Evolutionary conservation across 2,329 filamentous ascomycete genomes (phyloP).

Genomic region (Nothophaeocryptopus gaeumannii): DNA sequence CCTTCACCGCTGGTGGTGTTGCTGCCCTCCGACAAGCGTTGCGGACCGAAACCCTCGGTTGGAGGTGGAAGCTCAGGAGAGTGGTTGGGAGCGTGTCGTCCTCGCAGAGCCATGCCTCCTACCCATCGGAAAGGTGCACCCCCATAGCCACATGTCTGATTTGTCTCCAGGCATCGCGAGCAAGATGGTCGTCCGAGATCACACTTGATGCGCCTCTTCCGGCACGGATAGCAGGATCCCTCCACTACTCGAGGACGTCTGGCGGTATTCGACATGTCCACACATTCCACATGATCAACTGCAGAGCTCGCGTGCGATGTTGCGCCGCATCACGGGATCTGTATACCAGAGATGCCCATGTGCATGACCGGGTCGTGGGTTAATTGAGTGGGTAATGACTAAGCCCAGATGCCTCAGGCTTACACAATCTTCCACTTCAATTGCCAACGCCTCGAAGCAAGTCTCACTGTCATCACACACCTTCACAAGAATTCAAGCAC

Average conservation of each 20-base stretch:
- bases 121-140: constrained; percentile 18
- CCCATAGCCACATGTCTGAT: constrained; percentile 17
- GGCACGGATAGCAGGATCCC: constrained; percentile 19
- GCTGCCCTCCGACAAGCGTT: too few species aligned
- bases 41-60: not conserved
- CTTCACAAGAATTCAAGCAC: too few species aligned
- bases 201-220: constrained; percentile 15
- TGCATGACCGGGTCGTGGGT: too few species aligned
- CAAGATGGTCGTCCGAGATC: constrained; percentile 16
- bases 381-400: too few species aligned
- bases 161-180: constrained; percentile 6
- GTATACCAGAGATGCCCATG: too few species aligned
- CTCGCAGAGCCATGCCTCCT: constrained; percentile 17
- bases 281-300: not conserved
- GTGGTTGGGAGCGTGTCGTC: constrained; percentile 12
- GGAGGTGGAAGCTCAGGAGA: not conserved
- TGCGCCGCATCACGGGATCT: too few species aligned
- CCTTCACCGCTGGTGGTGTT: too few species aligned
- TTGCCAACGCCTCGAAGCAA: too few species aligned
- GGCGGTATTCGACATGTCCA: constrained; percentile 8
- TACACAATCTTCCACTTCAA: too few species aligned
- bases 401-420: too few species aligned
- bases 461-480: too few species aligned
- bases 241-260: constrained; percentile 32
- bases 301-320: too few species aligned